Evolutionary conservation across 78 protist species (phyloP), one percentile per base, ranked within the genome.

Genomic region (Tieghemostelium lacteum): DNA sequence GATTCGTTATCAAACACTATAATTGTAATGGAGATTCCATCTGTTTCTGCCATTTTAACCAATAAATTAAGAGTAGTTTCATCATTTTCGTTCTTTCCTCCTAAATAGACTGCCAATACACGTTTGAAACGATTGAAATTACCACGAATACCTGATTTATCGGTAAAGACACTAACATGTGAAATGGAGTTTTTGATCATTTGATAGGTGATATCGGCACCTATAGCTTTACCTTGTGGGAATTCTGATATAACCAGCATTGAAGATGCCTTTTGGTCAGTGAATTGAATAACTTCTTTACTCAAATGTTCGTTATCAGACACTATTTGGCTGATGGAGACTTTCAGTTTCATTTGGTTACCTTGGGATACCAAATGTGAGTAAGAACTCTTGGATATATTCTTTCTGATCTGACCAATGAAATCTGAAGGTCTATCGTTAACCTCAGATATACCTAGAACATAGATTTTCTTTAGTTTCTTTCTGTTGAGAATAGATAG

Each of bases 361-460:
- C 77, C 74, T 29, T 80, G 88, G 3, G 55, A 33, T 20, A 39
- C 55, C 17, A 80, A 69, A 55, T 64, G 88, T 1, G 37, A 6
- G 22, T 34, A 80, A 22, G 88, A 33, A 2, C 39, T 20, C 31
- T 57, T 49, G 16, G 88, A 80, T 45, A 80, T 57, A 55, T 80
- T 76, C 36, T 67, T 64, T 54, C 88, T 64, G 39, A 80, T 80
- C 33, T 80, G 88, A 36, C 76, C 34, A 29, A 80, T 80, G 58
- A 80, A 80, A 67, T 80, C 88, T 0, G 88, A 80, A 24, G 88
- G 88, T 65, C 88, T 70, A 40, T 80, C 88, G 17, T 80, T 80
- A 0, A 80, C 88, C 3, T 80, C 88, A 0, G 88, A 57, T 29
- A 80, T n/a, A 3, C 70, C 57, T 1, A 80, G 29, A 3, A 80